Conservation (phyloP, 495 filamentous ascomycete species). For the Sordaria brevicollis region DNA sequence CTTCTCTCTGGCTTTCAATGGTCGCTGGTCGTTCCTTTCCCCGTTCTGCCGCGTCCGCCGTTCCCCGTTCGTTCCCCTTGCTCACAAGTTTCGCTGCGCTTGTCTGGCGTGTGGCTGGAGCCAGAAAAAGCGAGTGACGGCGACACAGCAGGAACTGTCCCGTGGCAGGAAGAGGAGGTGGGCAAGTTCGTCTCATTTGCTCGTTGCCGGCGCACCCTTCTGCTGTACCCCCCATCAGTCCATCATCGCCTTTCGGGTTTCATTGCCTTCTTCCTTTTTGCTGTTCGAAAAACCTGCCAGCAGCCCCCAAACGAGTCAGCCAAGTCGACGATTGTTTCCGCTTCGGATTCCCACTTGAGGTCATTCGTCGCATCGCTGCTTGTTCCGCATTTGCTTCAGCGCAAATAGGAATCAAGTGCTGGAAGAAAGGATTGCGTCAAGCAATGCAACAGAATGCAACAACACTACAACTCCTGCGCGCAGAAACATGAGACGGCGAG, state of each 20-base stretch:
- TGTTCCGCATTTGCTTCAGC: too few relatives aligned
- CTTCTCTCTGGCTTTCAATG: too few relatives aligned
- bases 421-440: not conserved
- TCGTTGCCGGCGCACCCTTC: not conserved
- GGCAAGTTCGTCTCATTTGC: not conserved
- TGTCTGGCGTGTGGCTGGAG: not conserved
- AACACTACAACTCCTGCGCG: not conserved
- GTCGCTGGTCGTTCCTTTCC: too few relatives aligned
- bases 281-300: not conserved
- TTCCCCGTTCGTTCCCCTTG: too few relatives aligned
- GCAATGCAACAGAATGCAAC: not conserved
- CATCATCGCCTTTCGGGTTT: not conserved
- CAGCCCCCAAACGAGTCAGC: not conserved
- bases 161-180: not conserved
- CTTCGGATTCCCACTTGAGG: not conserved
- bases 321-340: not conserved
- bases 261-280: not conserved
- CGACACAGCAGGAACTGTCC: not conserved
- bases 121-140: not conserved
- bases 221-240: not conserved
- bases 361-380: not conserved
- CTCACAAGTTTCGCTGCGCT: not conserved
- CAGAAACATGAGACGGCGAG: not conserved
- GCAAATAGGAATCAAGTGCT: not conserved
- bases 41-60: too few relatives aligned